phyloP scores from a whole-genome alignment of 164 flowering plant species.

The Piper longum region DNA sequence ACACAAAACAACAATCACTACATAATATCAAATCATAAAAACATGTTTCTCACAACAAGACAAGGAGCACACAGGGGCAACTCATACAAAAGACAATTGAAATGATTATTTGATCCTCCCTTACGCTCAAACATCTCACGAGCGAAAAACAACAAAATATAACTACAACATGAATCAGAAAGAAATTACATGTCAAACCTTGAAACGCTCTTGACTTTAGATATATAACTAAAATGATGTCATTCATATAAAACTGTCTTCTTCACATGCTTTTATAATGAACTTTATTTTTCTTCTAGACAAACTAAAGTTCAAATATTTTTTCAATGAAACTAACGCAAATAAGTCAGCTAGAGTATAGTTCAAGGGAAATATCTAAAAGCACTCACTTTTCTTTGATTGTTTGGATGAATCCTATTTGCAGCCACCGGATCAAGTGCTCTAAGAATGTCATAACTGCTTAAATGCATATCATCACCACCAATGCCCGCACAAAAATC shows the following conservation, averaged over 20 bases:
- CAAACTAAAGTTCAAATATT: background rate
- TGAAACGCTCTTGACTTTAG: too few relatives aligned
- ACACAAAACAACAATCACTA: background rate
- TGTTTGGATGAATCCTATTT: slow-evolving; percentile 87
- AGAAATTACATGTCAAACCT: too few relatives aligned
- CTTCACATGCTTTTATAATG: too few relatives aligned
- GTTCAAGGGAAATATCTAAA: background rate
- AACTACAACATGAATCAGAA: too few relatives aligned
- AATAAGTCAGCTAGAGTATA: background rate
- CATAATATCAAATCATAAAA: background rate
- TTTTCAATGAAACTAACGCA: too few relatives aligned
- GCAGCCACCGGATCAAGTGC: slow-evolving; percentile 82
- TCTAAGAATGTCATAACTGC: slow-evolving; percentile 42
- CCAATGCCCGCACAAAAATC: slow-evolving; percentile 15
- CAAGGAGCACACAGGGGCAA: too few relatives aligned
- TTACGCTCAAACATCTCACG: too few relatives aligned
- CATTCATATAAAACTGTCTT: too few relatives aligned
- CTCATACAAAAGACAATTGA: too few relatives aligned
- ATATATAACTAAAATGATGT: too few relatives aligned
- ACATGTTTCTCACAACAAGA: background rate
- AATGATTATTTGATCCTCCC: too few relatives aligned
- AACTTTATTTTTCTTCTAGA: background rate
- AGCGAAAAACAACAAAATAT: too few relatives aligned
- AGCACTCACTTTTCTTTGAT: slow-evolving; percentile 58
- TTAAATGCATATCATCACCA: slow-evolving; percentile 8